Base-by-base conservation (phyloP, 2,329 filamentous ascomycete species). In the Neonectria neomacrospora region DNA sequence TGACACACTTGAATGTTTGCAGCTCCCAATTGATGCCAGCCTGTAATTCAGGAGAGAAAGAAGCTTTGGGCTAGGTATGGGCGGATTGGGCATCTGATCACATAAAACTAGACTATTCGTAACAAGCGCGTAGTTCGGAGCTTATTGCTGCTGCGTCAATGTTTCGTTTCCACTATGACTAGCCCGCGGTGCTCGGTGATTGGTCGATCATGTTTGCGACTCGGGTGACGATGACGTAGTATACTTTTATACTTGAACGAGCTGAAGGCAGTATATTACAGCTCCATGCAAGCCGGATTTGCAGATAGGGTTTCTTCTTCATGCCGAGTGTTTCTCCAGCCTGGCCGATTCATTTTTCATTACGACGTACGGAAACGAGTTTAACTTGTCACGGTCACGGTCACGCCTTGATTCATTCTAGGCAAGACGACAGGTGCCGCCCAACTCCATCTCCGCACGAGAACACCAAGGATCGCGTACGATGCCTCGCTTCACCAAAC, bases 401-500 rank as follows among this genome's bases (percentile, higher is more conserved):
- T 6, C 14, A 34, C 32, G 12, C 11, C 32, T 4, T 2, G 10
- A 34, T 16, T 16, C 16, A 5, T 6, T 18, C 16, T 26, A 30
- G 23, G n/a, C 26, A 5, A 30, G 16, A 30, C 26, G 45, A 28
- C 16, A 32, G n/a, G 45, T 10, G 45, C 26, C 16, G n/a, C n/a
- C 45, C 26, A 26, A 30, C 26, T 11, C 16, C 12, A 30, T 48
- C 16, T 30, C 30, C 16, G 37, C 8, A 14, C 16, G 10, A 48
- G 10, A 9, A 18, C 26, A 48, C 26, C 9, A 48, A 14, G 18
- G 2, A 41, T 32, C 16, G n/a, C 26, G 10, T 6, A 7, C 16
- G 51, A 58, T 79, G 77, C 77, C 77, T 42, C 69, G 80, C 44
- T 76, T 81, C 70, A 70, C 72, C 22, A 76, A 71, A 18, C 64